phyloP scores from a whole-genome alignment of 768 basidiomycete genomes.

The Termitomyces sp. region DNA sequence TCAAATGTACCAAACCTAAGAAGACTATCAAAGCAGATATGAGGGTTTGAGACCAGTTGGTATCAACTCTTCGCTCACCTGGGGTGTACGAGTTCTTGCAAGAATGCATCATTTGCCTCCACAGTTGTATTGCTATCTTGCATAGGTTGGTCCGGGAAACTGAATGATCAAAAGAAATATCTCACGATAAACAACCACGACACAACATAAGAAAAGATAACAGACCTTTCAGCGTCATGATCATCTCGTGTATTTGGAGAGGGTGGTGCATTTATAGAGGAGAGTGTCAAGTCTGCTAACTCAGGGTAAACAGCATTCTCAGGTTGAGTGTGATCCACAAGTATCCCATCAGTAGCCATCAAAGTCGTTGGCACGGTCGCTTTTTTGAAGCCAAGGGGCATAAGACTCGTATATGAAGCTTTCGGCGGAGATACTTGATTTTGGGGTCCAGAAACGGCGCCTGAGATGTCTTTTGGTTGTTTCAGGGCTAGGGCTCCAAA shows the following conservation, averaged over 20 bases:
- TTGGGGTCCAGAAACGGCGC: slow-evolving; percentile 7
- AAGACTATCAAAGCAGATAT: not conserved
- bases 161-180: not conserved
- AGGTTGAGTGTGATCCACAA: too few species aligned
- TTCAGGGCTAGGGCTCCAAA: slow-evolving; percentile 30
- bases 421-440: not conserved
- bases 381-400: slow-evolving; percentile 42
- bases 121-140: not conserved
- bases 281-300: not conserved
- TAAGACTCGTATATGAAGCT: not conserved
- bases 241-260: not conserved
- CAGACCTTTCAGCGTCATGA: slow-evolving; percentile 1
- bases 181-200: not conserved
- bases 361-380: slow-evolving; percentile 12
- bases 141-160: not conserved
- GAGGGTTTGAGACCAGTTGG: not conserved
- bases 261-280: not conserved
- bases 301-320: too few species aligned
- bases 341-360: not conserved
- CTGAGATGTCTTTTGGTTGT: slow-evolving; percentile 15
- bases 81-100: not conserved
- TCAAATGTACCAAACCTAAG: slow-evolving; percentile 28
- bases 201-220: not conserved
- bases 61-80: not conserved
- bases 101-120: not conserved